Evolutionary conservation across 768 basidiomycete species (phyloP).

Genomic region (Porphyrellus cyaneotinctus): DNA sequence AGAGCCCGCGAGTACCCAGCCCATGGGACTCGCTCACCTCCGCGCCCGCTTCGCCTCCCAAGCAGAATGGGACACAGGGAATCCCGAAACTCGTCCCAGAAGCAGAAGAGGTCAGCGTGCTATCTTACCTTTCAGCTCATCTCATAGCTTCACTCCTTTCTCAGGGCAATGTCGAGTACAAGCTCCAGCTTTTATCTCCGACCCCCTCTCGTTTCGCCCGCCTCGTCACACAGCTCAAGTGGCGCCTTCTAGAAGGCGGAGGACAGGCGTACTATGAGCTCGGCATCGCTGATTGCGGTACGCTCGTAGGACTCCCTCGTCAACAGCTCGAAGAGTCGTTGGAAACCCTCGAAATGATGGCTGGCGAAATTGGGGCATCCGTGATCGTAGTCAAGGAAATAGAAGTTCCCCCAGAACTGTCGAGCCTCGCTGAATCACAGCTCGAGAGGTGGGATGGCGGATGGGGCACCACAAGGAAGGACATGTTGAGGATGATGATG

Average conservation of each 20-base stretch:
- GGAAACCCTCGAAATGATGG: constrained; percentile 90
- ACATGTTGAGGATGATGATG: constrained; percentile 24
- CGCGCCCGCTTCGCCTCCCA: constrained; percentile 41
- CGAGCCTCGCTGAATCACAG: constrained; percentile 31
- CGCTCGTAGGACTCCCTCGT: constrained; percentile 73
- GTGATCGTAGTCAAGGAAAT: constrained; percentile 90
- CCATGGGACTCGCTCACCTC: constrained; percentile 81
- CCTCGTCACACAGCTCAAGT: constrained; percentile 93
- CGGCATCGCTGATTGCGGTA: constrained; percentile 82
- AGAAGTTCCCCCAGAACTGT: constrained; percentile 60
- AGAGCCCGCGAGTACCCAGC: constrained; percentile 73
- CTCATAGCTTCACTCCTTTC: not conserved
- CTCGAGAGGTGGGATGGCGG: constrained; percentile 35
- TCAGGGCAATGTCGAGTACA: constrained; percentile 91
- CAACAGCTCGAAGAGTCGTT: constrained; percentile 76
- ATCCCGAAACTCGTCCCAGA: constrained; percentile 74
- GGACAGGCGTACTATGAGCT: constrained; percentile 83
- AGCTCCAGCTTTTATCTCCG: constrained; percentile 82
- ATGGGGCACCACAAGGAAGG: constrained; percentile 35
- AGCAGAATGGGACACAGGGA: constrained; percentile 19
- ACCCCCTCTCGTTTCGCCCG: constrained; percentile 71
- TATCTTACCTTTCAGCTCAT: not conserved
- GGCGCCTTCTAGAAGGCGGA: constrained; percentile 84
- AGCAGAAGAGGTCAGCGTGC: constrained; percentile 50
- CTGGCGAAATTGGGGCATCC: constrained; percentile 87